These are phyloP conservation scores for Raffaelea arxii DNA, from an alignment of 2,329 filamentous ascomycete species.

Conservation along the genomic window DNA sequence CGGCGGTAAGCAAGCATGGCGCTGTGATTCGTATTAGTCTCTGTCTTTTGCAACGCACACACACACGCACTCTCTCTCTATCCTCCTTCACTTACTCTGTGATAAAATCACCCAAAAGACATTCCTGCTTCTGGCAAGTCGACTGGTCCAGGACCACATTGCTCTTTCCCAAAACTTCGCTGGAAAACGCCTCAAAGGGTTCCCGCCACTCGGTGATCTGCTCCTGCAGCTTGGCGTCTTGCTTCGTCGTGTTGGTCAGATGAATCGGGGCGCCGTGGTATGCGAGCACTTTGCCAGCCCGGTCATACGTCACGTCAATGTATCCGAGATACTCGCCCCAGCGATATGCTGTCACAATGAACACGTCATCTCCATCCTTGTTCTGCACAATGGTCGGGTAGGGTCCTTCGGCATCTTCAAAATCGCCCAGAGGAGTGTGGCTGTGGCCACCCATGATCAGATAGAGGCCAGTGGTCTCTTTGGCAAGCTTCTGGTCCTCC, in stretches of 20 bases:
- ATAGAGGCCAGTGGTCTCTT: constrained; percentile 52
- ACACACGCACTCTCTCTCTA: no score
- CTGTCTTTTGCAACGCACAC: neutral
- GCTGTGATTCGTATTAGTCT: constrained; percentile 21
- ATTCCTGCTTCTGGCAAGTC: constrained; percentile 48
- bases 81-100: constrained; percentile 34
- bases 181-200: constrained; percentile 51
- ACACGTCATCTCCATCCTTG: constrained; percentile 54
- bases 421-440: constrained; percentile 50
- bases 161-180: constrained; percentile 44
- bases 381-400: constrained; percentile 57
- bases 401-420: constrained; percentile 45
- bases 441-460: constrained; percentile 57
- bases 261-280: constrained; percentile 57
- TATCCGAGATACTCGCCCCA: constrained; percentile 62
- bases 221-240: constrained; percentile 46
- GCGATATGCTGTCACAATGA: constrained; percentile 57
- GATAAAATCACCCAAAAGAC: constrained; percentile 45
- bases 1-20: constrained; percentile 53
- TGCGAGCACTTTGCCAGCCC: constrained; percentile 47
- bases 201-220: constrained; percentile 49
- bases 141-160: constrained; percentile 49
- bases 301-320: constrained; percentile 56
- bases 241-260: constrained; percentile 47
- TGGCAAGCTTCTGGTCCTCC: constrained; percentile 50